phyloP scores from a whole-genome alignment of 495 filamentous ascomycete genomes.

The Talaromyces liani region DNA sequence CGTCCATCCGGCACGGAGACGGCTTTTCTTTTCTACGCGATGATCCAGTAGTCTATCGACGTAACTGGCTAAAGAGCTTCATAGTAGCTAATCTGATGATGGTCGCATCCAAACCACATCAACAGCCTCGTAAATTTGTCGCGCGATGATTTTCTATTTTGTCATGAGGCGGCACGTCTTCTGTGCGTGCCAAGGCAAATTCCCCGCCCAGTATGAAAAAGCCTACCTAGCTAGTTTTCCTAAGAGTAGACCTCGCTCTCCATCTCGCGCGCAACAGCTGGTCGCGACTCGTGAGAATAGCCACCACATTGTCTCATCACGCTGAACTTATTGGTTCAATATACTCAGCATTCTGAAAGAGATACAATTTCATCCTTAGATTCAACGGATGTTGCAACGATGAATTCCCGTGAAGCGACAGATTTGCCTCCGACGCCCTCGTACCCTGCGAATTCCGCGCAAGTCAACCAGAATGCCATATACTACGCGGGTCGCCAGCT shows the following conservation, averaged over 20 bases:
- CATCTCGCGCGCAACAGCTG: not conserved
- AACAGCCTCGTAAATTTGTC: constrained; percentile 5
- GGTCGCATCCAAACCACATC: not conserved
- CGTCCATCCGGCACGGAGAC: constrained; percentile 9
- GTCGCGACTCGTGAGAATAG: not conserved
- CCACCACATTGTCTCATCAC: not conserved
- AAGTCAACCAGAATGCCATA: constrained; percentile 40
- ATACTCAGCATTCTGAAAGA: not conserved
- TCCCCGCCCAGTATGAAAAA: constrained; percentile 7
- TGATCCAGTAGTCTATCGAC: constrained; percentile 4
- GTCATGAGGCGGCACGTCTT: constrained; percentile 2
- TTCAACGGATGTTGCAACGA: constrained; percentile 11
- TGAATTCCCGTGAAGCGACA: constrained; percentile 41
- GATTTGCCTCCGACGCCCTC: constrained; percentile 42
- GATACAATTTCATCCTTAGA: not conserved
- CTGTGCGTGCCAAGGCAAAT: constrained; percentile 8
- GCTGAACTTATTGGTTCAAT: constrained; percentile 8
- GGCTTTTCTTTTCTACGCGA: constrained; percentile 11
- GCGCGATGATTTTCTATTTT: not conserved
- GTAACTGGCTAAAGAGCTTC: constrained; percentile 1
- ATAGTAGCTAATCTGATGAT: not conserved
- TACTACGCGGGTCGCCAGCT: constrained; percentile 41
- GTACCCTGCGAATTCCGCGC: constrained; percentile 40
- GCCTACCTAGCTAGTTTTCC: constrained; percentile 3
- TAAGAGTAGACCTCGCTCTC: not conserved